Percentiles rank a stretch among this genome's conserved stretches.
These are phyloP conservation scores for Arthrobotrys musiformis DNA, from an alignment of 2,329 filamentous ascomycete genomes.

Conservation along the genomic window DNA sequence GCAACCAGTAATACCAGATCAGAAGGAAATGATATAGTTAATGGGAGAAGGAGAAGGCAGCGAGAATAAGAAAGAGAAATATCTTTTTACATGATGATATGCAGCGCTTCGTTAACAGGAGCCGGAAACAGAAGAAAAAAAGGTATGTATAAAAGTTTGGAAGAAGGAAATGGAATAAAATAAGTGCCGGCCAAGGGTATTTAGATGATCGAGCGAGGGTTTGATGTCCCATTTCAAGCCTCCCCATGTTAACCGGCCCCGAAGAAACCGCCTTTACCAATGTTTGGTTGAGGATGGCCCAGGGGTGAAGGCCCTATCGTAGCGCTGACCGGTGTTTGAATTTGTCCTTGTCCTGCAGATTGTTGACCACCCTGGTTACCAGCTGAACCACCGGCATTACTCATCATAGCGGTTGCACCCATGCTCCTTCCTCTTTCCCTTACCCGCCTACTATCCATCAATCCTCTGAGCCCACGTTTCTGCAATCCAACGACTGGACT, in stretches of 20 bases:
- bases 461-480: conserved; percentile 86
- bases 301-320: conserved; percentile 25
- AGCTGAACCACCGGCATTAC: conserved; percentile 5
- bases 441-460: conserved; percentile 94
- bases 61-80: conserved; percentile 13
- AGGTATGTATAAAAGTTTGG: conserved; percentile 3
- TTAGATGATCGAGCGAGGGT: conserved; percentile 25
- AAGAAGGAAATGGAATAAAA: conserved; percentile 17
- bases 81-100: conserved; percentile 54
- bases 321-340: conserved; percentile 32
- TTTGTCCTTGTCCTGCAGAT: not conserved
- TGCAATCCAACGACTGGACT: conserved; percentile 94
- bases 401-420: conserved; percentile 55
- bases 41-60: not conserved
- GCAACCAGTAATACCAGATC: conserved; percentile 5
- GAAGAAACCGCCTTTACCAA: conserved; percentile 39
- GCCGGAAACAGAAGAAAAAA: conserved; percentile 8
- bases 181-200: conserved; percentile 29
- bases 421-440: conserved; percentile 72
- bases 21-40: conserved; percentile 22
- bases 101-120: conserved; percentile 43
- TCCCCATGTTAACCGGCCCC: conserved; percentile 29
- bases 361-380: not conserved
- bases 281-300: conserved; percentile 15
- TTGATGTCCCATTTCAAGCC: not conserved